These are phyloP conservation scores for Fomitopsis schrenkii DNA, from an alignment of 1,284 basidiomycete species.

Conservation along the genomic window DNA sequence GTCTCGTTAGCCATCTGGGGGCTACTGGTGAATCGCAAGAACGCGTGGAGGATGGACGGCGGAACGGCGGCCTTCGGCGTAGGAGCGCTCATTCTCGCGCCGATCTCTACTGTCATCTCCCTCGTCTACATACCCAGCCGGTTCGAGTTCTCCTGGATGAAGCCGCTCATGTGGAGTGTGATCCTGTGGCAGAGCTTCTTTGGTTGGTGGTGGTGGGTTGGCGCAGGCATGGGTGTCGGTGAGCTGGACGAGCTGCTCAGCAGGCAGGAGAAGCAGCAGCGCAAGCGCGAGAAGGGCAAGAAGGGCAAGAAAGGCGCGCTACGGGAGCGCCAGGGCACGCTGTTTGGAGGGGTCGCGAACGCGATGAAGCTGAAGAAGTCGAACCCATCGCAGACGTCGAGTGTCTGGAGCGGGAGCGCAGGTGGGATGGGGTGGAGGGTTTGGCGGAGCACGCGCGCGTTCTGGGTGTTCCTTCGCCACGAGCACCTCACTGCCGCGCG, in stretches of 20 bases:
- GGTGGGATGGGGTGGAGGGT: neutral
- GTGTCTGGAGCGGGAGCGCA: neutral
- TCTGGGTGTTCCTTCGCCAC: conserved; percentile 33
- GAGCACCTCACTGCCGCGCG: conserved; percentile 66
- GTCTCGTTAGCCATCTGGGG: conserved; percentile 92
- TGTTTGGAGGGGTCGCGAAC: conserved; percentile 21
- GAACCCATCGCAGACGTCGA: conserved; percentile 6
- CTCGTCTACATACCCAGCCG: conserved; percentile 81
- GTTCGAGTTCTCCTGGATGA: conserved; percentile 84
- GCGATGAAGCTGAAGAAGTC: neutral
- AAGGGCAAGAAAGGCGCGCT: conserved; percentile 37
- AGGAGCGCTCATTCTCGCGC: conserved; percentile 74
- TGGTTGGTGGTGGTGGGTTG: conserved; percentile 99
- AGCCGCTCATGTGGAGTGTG: conserved; percentile 80
- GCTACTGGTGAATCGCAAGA: conserved; percentile 80
- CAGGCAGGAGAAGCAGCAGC: conserved; percentile 55
- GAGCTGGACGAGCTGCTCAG: conserved; percentile 58
- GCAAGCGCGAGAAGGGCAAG: conserved; percentile 36
- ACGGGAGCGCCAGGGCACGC: conserved; percentile 43
- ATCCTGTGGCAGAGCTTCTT: conserved; percentile 91
- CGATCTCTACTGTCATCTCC: conserved; percentile 79
- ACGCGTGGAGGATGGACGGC: conserved; percentile 94
- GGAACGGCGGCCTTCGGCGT: conserved; percentile 94
- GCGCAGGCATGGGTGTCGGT: conserved; percentile 73
- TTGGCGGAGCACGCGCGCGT: conserved; percentile 4